Percentiles rank a stretch among this genome's conserved stretches.
phyloP scores from a whole-genome alignment of 2,329 filamentous ascomycete genomes.

The Beauveria scarabaeidicola region DNA sequence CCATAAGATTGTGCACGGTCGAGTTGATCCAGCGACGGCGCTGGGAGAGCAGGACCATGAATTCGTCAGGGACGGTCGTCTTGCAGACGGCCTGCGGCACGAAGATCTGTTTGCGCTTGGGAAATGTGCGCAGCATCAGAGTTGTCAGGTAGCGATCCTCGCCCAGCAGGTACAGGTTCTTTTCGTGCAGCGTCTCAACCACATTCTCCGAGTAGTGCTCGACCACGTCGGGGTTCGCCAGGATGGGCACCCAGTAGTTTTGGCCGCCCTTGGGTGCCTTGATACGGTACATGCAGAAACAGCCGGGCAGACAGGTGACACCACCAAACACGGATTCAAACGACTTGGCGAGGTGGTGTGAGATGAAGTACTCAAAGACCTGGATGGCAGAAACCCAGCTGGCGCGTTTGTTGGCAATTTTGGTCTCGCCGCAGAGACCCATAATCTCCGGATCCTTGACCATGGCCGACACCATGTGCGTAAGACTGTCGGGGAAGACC shows the following conservation, averaged over 20 bases:
- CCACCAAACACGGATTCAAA: constrained; percentile 98
- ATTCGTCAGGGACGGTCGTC: constrained; percentile 88
- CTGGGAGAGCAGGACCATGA: constrained; percentile 87
- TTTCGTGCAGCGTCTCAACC: constrained; percentile 95
- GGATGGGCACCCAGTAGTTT: constrained; percentile 98
- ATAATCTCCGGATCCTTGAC: constrained; percentile 98
- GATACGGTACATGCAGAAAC: constrained; percentile 99
- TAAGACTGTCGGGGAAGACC: constrained; percentile 95
- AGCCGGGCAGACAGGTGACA: constrained; percentile 96
- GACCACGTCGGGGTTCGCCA: constrained; percentile 96
- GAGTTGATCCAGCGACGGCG: constrained; percentile 98
- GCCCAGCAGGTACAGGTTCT: constrained; percentile 84
- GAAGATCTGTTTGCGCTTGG: constrained; percentile 97
- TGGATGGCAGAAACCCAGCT: constrained; percentile 97
- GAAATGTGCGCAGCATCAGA: constrained; percentile 96
- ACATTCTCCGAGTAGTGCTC: constrained; percentile 99
- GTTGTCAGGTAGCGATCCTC: constrained; percentile 95
- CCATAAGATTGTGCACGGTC: constrained; percentile 97
- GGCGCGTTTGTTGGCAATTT: constrained; percentile 95
- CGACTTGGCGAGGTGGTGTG: constrained; percentile 90
- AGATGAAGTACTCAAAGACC: constrained; percentile 99
- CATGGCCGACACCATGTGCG: constrained; percentile 98
- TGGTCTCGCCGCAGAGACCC: constrained; percentile 97
- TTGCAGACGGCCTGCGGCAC: constrained; percentile 98
- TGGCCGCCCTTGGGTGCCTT: constrained; percentile 97